A percentile compares a stretch with the other conserved stretches of the same genome.
Evolutionary conservation across 2,329 filamentous ascomycete genomes (phyloP).

Genomic region (Fusarium penzigii): DNA sequence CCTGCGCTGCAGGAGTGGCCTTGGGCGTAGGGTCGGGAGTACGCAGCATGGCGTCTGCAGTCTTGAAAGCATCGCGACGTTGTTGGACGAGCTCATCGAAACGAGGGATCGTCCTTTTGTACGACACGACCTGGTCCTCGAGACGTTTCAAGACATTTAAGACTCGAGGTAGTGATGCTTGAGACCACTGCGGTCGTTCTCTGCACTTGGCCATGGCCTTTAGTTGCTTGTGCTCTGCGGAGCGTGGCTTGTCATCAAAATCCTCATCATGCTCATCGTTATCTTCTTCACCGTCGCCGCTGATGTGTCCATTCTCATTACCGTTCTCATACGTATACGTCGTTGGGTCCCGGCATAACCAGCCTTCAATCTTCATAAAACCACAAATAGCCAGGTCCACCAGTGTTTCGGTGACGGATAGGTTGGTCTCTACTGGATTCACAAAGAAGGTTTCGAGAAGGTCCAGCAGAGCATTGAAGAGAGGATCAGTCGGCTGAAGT

Average conservation of each 20-base stretch:
- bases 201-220: slow-evolving; percentile 53
- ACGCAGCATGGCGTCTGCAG: slow-evolving; percentile 51
- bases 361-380: slow-evolving; percentile 84
- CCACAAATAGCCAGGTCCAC: slow-evolving; percentile 83
- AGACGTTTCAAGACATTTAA: slow-evolving; percentile 60
- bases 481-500: slow-evolving; percentile 61
- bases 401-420: slow-evolving; percentile 82
- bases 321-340: slow-evolving; percentile 53
- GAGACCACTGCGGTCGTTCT: slow-evolving; percentile 54
- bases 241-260: slow-evolving; percentile 14
- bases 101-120: slow-evolving; percentile 65
- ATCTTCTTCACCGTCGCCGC: slow-evolving; percentile 7
- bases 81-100: slow-evolving; percentile 72
- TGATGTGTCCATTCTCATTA: slow-evolving; percentile 24
- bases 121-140: slow-evolving; percentile 61
- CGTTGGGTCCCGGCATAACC: slow-evolving; percentile 76
- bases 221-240: slow-evolving; percentile 39
- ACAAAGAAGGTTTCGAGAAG: slow-evolving; percentile 80
- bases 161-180: slow-evolving; percentile 52
- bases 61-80: slow-evolving; percentile 64
- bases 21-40: slow-evolving; percentile 34
- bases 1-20: slow-evolving; percentile 32
- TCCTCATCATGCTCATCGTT: slow-evolving; percentile 25
- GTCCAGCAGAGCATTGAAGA: slow-evolving; percentile 66
- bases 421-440: slow-evolving; percentile 88